Conservation (phyloP, 2,329 filamentous ascomycete species). For the Fusarium sororula region DNA sequence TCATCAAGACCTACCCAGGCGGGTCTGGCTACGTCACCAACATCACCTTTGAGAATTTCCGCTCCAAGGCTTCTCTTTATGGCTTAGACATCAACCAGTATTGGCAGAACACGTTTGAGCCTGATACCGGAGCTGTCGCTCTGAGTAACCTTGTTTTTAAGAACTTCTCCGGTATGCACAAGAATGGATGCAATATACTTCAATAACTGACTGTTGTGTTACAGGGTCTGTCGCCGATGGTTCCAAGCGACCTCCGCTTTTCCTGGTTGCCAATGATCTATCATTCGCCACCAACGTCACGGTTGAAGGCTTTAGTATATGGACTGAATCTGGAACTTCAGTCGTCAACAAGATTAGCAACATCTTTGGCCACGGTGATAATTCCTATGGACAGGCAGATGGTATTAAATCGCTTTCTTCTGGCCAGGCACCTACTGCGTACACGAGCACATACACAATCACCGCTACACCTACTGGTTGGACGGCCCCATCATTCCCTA, state of each 20-base stretch:
- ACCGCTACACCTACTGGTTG: background rate
- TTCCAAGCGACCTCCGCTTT: background rate
- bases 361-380: background rate
- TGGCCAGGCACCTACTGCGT: background rate
- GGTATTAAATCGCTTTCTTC: background rate
- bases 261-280: background rate
- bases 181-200: accelerated
- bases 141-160: background rate
- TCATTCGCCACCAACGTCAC: background rate
- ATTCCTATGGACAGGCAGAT: background rate
- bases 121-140: background rate
- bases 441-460: background rate
- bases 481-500: background rate
- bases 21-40: background rate
- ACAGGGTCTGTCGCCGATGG: background rate
- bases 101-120: background rate
- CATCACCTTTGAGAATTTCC: background rate
- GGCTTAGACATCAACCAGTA: background rate
- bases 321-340: background rate
- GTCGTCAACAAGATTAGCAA: background rate
- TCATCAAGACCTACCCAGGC: background rate
- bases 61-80: background rate
- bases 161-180: background rate
- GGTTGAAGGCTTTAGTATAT: background rate
- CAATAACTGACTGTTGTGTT: background rate